Evolutionary conservation across 441 rosid species (phyloP), one percentile per base, ranked within the genome.

Genomic region (Bocquillonia castaneifolia): DNA sequence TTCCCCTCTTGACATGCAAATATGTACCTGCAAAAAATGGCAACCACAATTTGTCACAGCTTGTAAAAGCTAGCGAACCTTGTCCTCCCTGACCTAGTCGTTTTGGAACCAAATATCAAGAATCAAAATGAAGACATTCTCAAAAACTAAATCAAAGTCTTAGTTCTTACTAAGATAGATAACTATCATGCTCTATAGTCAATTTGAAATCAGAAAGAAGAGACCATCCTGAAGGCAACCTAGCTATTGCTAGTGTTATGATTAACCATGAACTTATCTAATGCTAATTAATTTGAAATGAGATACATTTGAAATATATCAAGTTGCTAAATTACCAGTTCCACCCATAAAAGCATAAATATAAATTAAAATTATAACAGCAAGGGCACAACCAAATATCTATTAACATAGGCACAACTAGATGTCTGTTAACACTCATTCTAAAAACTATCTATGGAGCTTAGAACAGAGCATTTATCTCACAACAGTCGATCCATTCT

Each of bases 1-100:
- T 77, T 94, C 97, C 67, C 94, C 98, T 66, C 88, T 85, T 67
- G 97, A 92, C 99, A 94, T 88, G 88, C 99, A 94, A 76, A 94
- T 58, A 70, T 94, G 99, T 68, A 94, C 88, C 99, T 94, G 89
- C 65, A 77, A 80, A 39, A 64, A 39, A 68, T n/a, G 31, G 20
- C 74, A 65, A 61, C 56, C 55, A 65, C 28, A 61, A 51, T 23
- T 8, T 3, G 3, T 12, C 20, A 28, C 42, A 37, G 29, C 2
- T 28, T 6, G 14, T 45, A 57, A 26, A 20, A 32, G 23, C 29
- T 22, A 47, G 25, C 12, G 17, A 34, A 58, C 31, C 23, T 36
- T 68, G 17, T 17, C 17, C 50, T 25, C 23, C 57, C 20, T 34
- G 44, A 50, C 50, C 63, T 34, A 68, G 25, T 26, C 23, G 2